These are phyloP conservation scores for Theileria parva DNA, from an alignment of 169 alveolate species.

Conservation along the genomic window DNA sequence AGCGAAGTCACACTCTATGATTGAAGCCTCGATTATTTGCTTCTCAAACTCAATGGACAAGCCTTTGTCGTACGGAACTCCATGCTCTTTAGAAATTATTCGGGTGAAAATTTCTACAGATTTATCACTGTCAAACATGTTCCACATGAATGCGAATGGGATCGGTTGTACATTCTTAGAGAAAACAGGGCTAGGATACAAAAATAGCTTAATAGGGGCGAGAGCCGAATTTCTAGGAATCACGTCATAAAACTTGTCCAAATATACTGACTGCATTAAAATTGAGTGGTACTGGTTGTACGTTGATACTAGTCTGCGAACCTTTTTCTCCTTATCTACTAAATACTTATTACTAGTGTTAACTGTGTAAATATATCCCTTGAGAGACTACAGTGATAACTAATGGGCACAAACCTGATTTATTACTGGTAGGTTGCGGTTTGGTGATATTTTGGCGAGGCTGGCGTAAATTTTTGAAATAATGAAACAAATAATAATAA, in stretches of 20 bases:
- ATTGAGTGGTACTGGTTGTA: constrained; percentile 1
- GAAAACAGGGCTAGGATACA: background rate
- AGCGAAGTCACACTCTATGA: constrained; percentile 30
- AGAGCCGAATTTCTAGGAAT: constrained; percentile 26
- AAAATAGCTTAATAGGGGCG: constrained; percentile 14
- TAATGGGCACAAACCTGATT: background rate
- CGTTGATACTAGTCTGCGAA: background rate
- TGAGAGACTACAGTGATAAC: background rate
- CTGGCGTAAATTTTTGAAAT: constrained; percentile 18
- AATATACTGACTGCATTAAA: constrained; percentile 4
- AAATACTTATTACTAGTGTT: no score
- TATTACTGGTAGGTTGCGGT: background rate
- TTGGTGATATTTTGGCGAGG: background rate
- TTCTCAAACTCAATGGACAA: constrained; percentile 7
- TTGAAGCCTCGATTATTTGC: constrained; percentile 27
- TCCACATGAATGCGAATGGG: constrained; percentile 17
- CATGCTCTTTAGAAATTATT: constrained; percentile 19
- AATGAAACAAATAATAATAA: constrained; percentile 22
- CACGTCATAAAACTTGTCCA: constrained; percentile 10
- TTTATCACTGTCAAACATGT: constrained; percentile 14
- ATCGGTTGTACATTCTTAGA: background rate
- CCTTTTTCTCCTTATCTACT: background rate
- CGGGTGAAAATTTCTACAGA: constrained; percentile 15
- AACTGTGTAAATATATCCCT: background rate
- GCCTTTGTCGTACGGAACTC: constrained; percentile 14